Evolutionary conservation across 2,329 filamentous ascomycete species (phyloP), one percentile per base, ranked within the genome.

Genomic region (Ceratocystis destructans): DNA sequence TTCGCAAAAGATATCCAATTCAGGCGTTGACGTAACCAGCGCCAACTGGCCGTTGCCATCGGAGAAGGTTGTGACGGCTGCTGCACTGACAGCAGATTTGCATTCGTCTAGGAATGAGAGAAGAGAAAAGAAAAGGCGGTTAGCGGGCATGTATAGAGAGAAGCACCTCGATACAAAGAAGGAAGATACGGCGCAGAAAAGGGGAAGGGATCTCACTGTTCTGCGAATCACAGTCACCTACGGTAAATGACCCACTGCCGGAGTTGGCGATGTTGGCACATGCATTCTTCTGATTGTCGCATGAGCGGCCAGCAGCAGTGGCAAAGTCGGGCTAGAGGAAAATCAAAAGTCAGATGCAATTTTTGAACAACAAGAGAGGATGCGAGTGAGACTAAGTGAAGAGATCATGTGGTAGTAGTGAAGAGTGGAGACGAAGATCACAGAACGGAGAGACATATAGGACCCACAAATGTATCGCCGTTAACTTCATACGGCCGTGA

Each of bases 1-100:
- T 44, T 79, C 77, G 70, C 79, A 81, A 68, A 79, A 79, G 68
- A 77, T 77, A 66, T 80, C 76, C 68, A 79, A 79, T 25, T 79
- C 72, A 37, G 74, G 74, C 64, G 76, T 75, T 6, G 76, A 75
- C 65, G 74, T 77, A 41, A 76, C 73, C 48, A 79, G 70, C 5
- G 74, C 71, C 46, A 69, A 65, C 55, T 59, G 55, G 15, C 55
- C 55, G 28, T 70, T 67, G 12, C 64, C 61, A 2, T 59, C 50
- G 10, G 62, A 68, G 63, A 71, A 71, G 3, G 64, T 70, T 15
- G 70, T 71, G 20, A 64, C 41, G 17, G 69, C 69, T 46, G 69
- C 69, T 37, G 64, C 67, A 10, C 45, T 64, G 57, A 69, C 66
- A n/a, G 66, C 62, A 5, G 48, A 66, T 69, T 76, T 79, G 72